A percentile compares a stretch with the other conserved stretches of the same genome.
Conservation (phyloP, 495 filamentous ascomycete species). For the Penicillium canariense region DNA sequence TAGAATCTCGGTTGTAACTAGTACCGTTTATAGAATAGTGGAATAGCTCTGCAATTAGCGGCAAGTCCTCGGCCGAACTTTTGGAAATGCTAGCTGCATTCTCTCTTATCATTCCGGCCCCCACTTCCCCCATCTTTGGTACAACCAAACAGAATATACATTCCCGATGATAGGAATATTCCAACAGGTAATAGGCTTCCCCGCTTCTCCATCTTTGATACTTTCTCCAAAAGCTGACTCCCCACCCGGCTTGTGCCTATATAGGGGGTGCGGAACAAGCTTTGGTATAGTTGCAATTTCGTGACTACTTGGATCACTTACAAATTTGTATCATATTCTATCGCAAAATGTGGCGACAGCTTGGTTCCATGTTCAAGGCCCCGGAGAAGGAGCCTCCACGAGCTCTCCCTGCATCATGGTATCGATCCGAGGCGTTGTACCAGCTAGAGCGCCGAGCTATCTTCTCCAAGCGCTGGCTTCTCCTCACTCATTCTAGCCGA, state of each 20-base stretch:
- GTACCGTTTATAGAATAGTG: not conserved
- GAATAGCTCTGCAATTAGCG: not conserved
- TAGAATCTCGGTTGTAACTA: slow-evolving; percentile 22
- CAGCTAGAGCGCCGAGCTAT: slow-evolving; percentile 50
- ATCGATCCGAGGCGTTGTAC: slow-evolving; percentile 45
- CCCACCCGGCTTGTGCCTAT: not conserved
- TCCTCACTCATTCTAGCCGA: slow-evolving; percentile 27
- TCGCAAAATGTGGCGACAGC: slow-evolving; percentile 55
- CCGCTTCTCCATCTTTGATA: slow-evolving; percentile 8
- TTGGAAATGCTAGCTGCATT: not conserved
- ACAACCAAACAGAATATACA: not conserved
- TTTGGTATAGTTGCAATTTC: not conserved
- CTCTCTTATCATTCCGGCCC: not conserved
- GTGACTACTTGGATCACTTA: not conserved
- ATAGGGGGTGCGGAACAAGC: not conserved
- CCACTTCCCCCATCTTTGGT: slow-evolving; percentile 2
- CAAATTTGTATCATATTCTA: not conserved
- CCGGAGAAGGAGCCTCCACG: slow-evolving; percentile 29
- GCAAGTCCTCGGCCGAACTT: not conserved
- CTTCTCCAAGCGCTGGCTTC: slow-evolving; percentile 39
- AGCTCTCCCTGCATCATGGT: slow-evolving; percentile 46
- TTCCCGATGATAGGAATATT: not conserved
- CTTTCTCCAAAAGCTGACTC: not conserved
- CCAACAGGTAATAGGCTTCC: not conserved
- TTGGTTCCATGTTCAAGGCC: slow-evolving; percentile 50